Percentiles rank a stretch among this genome's conserved stretches.
Conservation (phyloP, 2,329 filamentous ascomycete genomes). For the Aspergillus fumigatiaffinis region DNA sequence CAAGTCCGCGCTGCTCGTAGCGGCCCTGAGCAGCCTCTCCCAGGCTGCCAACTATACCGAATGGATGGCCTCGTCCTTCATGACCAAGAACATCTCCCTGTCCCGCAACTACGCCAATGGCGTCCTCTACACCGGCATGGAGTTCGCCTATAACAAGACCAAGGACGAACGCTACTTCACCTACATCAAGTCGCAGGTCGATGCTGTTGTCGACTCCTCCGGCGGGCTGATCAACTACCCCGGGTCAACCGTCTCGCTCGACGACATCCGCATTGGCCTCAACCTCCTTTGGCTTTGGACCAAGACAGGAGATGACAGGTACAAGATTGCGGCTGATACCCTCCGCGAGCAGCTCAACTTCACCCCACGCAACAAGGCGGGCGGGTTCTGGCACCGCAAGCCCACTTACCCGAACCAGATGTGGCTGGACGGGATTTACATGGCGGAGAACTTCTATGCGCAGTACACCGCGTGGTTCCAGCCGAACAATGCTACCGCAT, state of each 20-base stretch:
- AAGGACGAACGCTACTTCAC: slow-evolving; percentile 1
- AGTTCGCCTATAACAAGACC: slow-evolving; percentile 15
- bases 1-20: background rate
- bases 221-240: slow-evolving; percentile 4
- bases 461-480: slow-evolving; percentile 13
- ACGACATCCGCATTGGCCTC: slow-evolving; percentile 12
- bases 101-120: slow-evolving; percentile 15
- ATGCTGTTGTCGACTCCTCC: slow-evolving; percentile 6
- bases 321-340: slow-evolving; percentile 12
- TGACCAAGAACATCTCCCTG: slow-evolving; percentile 6
- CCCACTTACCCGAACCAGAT: slow-evolving; percentile 15
- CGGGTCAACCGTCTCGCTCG: slow-evolving; percentile 7
- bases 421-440: slow-evolving; percentile 18
- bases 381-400: slow-evolving; percentile 14
- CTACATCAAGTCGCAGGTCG: slow-evolving; percentile 10
- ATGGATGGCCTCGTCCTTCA: slow-evolving; percentile 10
- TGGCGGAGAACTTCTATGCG: slow-evolving; percentile 13
- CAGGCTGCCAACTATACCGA: slow-evolving; percentile 10
- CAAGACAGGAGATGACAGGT: slow-evolving; percentile 9
- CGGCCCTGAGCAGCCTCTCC: background rate
- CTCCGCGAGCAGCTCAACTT: slow-evolving; percentile 11
- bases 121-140: slow-evolving; percentile 11
- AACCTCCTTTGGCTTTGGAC: slow-evolving; percentile 13
- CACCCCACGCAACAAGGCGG: slow-evolving; percentile 11
- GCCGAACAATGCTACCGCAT: slow-evolving; percentile 9